A percentile compares a stretch with the other conserved stretches of the same genome.
phyloP scores from a whole-genome alignment of 176 grass and related monocot genomes.

The Panicum miliaceum region DNA sequence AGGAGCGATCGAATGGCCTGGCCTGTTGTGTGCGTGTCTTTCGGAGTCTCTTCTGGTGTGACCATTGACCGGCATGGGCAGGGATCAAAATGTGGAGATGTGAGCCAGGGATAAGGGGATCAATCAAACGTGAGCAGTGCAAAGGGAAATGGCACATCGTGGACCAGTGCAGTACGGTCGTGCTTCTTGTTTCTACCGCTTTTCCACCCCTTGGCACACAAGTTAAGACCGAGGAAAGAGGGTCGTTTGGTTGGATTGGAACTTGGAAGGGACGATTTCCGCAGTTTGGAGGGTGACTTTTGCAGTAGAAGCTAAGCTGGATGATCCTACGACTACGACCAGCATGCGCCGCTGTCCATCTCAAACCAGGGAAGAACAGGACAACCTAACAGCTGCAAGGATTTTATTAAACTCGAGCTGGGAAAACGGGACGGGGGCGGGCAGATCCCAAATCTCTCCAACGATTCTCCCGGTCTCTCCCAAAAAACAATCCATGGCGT shows the following conservation, averaged over 20 bases:
- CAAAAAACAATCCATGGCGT: too few species aligned
- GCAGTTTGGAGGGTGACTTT: not conserved
- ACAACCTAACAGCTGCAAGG: too few species aligned
- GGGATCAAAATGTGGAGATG: not conserved
- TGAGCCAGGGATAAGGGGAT: not conserved
- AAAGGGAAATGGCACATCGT: not conserved
- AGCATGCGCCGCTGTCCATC: not conserved
- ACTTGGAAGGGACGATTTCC: constrained; percentile 11
- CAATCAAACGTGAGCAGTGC: not conserved
- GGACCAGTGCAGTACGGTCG: not conserved
- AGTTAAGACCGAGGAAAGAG: not conserved
- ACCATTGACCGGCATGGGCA: not conserved
- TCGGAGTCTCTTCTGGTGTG: not conserved
- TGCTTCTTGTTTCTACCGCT: not conserved
- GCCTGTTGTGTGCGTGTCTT: too few species aligned
- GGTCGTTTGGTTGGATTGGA: not conserved
- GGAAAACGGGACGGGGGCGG: not conserved
- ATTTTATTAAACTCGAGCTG: not conserved
- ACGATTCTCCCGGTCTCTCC: not conserved
- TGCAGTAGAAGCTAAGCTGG: not conserved
- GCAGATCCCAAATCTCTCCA: too few species aligned
- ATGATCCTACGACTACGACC: not conserved
- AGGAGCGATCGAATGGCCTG: not conserved
- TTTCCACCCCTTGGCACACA: not conserved
- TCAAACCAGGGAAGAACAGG: not conserved